Percentiles rank a stretch among this genome's conserved stretches.
Evolutionary conservation across 2,329 filamentous ascomycete species (phyloP).

Genomic region (Sporothrix mexicana): DNA sequence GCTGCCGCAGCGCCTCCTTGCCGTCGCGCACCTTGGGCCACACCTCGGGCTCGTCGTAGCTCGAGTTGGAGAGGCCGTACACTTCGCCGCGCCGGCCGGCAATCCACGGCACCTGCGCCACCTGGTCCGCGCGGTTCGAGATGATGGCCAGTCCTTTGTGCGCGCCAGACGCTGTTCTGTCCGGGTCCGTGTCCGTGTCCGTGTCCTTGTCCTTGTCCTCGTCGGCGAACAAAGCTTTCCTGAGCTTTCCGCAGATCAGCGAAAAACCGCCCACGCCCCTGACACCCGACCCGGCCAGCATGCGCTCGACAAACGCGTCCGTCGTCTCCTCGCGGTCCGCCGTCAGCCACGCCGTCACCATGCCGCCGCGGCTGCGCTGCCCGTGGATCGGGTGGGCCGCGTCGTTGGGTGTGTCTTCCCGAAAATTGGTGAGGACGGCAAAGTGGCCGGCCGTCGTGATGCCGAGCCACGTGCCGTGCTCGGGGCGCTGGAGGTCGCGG

Average conservation of each 20-base stretch:
- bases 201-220: no score
- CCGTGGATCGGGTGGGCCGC: constrained; percentile 59
- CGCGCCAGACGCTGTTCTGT: no score
- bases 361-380: constrained; percentile 64
- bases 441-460: constrained; percentile 65
- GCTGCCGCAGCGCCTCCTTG: constrained; percentile 52
- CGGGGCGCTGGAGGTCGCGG: constrained; percentile 65
- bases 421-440: constrained; percentile 70
- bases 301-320: constrained; percentile 56
- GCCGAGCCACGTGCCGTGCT: constrained; percentile 71
- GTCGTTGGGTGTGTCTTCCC: constrained; percentile 59
- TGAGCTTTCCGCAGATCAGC: constrained; percentile 67
- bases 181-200: no score
- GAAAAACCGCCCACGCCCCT: constrained; percentile 70
- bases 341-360: constrained; percentile 68
- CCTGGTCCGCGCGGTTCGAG: constrained; percentile 63
- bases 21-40: constrained; percentile 69
- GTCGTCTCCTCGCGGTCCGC: constrained; percentile 55
- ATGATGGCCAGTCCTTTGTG: constrained; percentile 62
- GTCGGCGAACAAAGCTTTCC: constrained; percentile 41
- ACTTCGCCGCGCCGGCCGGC: constrained; percentile 56
- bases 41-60: constrained; percentile 57
- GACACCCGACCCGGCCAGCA: constrained; percentile 60
- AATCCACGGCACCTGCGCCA: constrained; percentile 64
- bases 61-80: constrained; percentile 68